These are phyloP conservation scores for Glycine tomentella DNA, from an alignment of 306 rosid genomes.

Conservation along the genomic window DNA sequence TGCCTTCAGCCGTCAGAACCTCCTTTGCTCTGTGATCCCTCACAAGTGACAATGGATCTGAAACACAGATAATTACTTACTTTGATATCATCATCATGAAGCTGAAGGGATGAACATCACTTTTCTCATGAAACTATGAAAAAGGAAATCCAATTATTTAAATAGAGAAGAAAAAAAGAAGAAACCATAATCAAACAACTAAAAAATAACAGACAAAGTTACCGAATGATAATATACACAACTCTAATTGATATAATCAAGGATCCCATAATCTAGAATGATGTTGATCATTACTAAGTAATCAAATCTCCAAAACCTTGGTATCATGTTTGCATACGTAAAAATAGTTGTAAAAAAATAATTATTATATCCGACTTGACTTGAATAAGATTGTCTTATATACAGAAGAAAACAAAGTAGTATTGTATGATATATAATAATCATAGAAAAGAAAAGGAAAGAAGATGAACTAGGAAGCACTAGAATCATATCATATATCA, in stretches of 20 bases:
- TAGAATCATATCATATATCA: not conserved
- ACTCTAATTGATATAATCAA: slow-evolving; percentile 38
- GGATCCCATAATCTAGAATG: not conserved
- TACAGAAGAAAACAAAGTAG: not conserved
- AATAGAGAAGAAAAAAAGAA: slow-evolving; percentile 9
- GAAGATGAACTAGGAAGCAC: too few species aligned
- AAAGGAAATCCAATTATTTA: slow-evolving; percentile 19
- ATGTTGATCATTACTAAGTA: slow-evolving; percentile 9
- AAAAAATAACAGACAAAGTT: slow-evolving; percentile 18
- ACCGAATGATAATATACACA: slow-evolving; percentile 16
- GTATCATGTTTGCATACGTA: slow-evolving; percentile 11
- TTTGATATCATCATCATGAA: not conserved
- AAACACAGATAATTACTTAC: slow-evolving; percentile 36
- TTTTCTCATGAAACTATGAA: slow-evolving; percentile 23
- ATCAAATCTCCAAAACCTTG: slow-evolving; percentile 18
- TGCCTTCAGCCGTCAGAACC: slow-evolving; percentile 79
- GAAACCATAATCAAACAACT: slow-evolving; percentile 8
- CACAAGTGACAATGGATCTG: slow-evolving; percentile 95
- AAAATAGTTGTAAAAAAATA: slow-evolving; percentile 17
- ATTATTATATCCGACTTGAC: not conserved
- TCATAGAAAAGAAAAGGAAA: too few species aligned
- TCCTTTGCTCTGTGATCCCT: slow-evolving; percentile 93
- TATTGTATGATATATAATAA: not conserved
- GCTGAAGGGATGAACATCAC: slow-evolving; percentile 21
- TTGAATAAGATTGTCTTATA: too few species aligned